phyloP scores from a whole-genome alignment of 2,329 filamentous ascomycete species.

The Monilinia fructicola region DNA sequence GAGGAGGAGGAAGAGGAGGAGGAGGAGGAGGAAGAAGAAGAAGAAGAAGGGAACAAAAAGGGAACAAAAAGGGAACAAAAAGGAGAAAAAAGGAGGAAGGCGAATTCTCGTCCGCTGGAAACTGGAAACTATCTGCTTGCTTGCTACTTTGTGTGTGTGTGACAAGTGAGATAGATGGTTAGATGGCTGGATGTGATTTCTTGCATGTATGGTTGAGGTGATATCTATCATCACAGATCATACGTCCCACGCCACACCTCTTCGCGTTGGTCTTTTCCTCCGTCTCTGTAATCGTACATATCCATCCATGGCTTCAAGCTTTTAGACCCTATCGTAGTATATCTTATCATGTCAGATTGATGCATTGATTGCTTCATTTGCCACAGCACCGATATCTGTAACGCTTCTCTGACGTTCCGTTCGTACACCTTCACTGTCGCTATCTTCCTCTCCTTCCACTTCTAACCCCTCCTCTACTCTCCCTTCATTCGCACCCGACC shows the following conservation, averaged over 20 bases:
- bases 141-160: neutral
- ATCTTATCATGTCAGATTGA: constrained; percentile 7
- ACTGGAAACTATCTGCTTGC: too few relatives aligned
- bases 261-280: neutral
- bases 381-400: constrained; percentile 8
- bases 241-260: neutral
- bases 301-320: neutral
- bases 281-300: constrained; percentile 10
- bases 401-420: constrained; percentile 21
- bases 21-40: too few relatives aligned
- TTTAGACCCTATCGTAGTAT: neutral
- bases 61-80: too few relatives aligned
- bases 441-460: constrained; percentile 62
- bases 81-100: too few relatives aligned
- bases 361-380: neutral
- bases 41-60: too few relatives aligned
- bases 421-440: constrained; percentile 14
- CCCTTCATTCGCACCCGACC: constrained; percentile 52
- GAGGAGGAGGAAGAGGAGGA: too few relatives aligned
- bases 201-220: neutral
- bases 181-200: neutral
- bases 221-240: neutral
- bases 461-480: constrained; percentile 42
- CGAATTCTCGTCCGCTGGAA: too few relatives aligned
- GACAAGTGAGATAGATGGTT: neutral